A percentile compares a stretch with the other conserved stretches of the same genome.
Conservation (phyloP, 108 stramenopile genomes). For the Phaeodactylum tricornutum region DNA sequence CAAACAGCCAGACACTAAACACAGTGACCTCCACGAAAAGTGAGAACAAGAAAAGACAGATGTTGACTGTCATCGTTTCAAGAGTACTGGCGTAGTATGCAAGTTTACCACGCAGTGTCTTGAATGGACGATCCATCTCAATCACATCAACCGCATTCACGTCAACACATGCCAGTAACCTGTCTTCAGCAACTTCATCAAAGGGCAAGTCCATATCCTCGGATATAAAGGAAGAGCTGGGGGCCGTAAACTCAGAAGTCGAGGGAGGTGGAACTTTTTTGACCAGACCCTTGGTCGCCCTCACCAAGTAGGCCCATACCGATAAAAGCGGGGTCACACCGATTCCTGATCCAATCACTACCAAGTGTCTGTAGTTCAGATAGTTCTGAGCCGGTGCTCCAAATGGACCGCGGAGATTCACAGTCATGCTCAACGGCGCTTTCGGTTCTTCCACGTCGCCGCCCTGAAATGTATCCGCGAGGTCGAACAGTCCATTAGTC, state of each 20-base stretch:
- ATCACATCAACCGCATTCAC: slow-evolving; percentile 6
- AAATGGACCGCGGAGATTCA: slow-evolving; percentile 12
- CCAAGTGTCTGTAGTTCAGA: slow-evolving; percentile 12
- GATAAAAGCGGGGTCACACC: slow-evolving; percentile 19
- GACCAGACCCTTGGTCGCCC: background rate
- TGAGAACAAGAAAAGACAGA: slow-evolving; percentile 8
- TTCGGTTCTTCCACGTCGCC: background rate
- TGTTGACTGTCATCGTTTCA: slow-evolving; percentile 18
- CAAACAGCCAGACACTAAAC: slow-evolving; percentile 8
- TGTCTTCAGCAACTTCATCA: too few relatives aligned
- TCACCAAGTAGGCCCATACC: slow-evolving; percentile 14
- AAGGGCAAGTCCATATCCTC: too few relatives aligned
- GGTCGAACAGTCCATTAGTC: slow-evolving; percentile 13
- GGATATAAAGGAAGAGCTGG: too few relatives aligned
- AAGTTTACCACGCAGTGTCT: background rate
- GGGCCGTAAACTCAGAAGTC: background rate
- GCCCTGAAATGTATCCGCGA: background rate
- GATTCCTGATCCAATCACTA: slow-evolving; percentile 21
- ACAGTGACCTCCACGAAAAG: slow-evolving; percentile 6
- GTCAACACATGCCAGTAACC: background rate
- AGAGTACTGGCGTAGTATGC: slow-evolving; percentile 3
- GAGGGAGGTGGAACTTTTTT: background rate
- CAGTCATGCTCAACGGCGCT: background rate
- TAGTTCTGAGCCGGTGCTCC: slow-evolving; percentile 24
- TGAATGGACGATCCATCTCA: background rate